Base-by-base conservation (phyloP, 164 flowering plant species). In the Chloranthus sessilifolius region DNA sequence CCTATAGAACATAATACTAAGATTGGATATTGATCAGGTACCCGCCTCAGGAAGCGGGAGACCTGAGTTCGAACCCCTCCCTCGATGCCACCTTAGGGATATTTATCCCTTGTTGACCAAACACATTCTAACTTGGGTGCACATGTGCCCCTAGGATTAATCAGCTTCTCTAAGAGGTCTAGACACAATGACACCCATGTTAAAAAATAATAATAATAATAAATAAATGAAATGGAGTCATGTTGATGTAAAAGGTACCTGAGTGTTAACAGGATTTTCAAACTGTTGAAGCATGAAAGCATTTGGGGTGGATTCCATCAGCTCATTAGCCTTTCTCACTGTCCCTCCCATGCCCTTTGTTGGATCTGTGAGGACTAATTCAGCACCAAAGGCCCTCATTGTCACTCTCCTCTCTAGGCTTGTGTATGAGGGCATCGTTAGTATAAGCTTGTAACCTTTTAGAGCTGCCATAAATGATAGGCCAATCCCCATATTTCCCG, bases 341-440 rank as follows among this genome's bases (percentile, higher is more conserved):
- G 96, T 85, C 24, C 97, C 97, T 45, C 88, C 96, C 96, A 94
- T 89, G 23, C 97, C 96, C 56, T 89, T 89, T 5, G 81, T 58
- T 2, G 99, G 99, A 56, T 89, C 96, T 2, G 97, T 89, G 48
- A 87, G 73, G 61, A 89, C 58, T 22, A 89, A 59, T 4, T 94
- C 92, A 47, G 99, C 92, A 37, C 99, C 97, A 58, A 89, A 89
- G 39, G 95, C 92, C 59, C 77, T 81, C 97, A 89, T 89, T 0
- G 85, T 75, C 41, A 89, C 96, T 60, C 97, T 79, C 56, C 97
- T 84, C 61, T 94, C 99, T 60, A 94, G 68, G 75, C 99, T 94
- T 17, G 99, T 89, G 68, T 89, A 89, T n/a, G 99, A 94, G 3
- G 97, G 99, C 99, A 94, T 89, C n/a, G 97, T 86, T 23, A 94